Evolutionary conservation across 306 rosid genomes (phyloP).

Genomic region (Clitoria ternatea): DNA sequence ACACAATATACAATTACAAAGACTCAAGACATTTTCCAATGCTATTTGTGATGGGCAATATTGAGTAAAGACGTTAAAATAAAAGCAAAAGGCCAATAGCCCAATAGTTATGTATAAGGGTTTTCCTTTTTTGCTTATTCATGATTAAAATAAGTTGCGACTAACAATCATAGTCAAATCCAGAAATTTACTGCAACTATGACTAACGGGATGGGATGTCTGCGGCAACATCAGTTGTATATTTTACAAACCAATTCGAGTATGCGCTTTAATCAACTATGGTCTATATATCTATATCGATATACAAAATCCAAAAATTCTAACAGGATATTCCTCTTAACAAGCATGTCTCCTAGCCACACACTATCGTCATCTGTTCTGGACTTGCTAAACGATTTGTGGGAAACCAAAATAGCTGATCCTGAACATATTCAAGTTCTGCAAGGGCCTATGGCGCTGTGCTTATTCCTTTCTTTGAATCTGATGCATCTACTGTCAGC

Average conservation of each 20-base stretch:
- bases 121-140: not conserved
- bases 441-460: conserved; percentile 65
- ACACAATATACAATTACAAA: no score
- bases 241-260: no score
- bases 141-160: not conserved
- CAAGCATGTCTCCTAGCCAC: conserved; percentile 43
- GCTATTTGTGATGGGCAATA: no score
- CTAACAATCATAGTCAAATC: not conserved
- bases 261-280: no score
- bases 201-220: not conserved
- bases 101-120: no score
- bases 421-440: conserved; percentile 67
- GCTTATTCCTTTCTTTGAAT: conserved; percentile 43
- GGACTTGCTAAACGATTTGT: conserved; percentile 53
- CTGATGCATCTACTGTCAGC: conserved; percentile 53
- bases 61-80: no score
- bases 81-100: no score
- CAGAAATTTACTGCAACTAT: not conserved
- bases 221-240: conserved; percentile 1
- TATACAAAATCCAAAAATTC: no score
- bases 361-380: conserved; percentile 53
- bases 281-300: no score
- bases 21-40: no score
- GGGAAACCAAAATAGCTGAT: conserved; percentile 52
- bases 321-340: conserved; percentile 13